Base-by-base conservation (phyloP, 2,329 filamentous ascomycete species). In the Calycina herbarum region DNA sequence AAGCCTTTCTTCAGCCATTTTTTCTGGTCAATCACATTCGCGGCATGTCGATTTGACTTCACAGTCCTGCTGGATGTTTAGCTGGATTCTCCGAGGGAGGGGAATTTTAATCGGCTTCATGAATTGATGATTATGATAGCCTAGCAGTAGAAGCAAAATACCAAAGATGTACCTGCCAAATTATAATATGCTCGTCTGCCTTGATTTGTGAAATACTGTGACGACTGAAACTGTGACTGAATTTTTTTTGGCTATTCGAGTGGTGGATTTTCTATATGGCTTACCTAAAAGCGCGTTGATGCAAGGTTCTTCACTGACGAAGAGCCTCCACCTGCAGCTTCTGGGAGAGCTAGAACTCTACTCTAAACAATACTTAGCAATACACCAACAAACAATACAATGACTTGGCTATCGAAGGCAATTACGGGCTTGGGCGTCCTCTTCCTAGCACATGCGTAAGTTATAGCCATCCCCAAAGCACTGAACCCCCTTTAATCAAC, bases 371-470 rank as follows among this genome's bases (percentile, higher is more conserved):
- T 7, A 27, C 8, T 24, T 24, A 24, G 20, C 48, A 24, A 57
- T 2, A 57, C 56, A 5, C 5, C 27, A n/a, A 33, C 56, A 57
- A 57, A 57, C 56, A 35, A 57, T 13, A 75, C 67, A 61, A 94
- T 95, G 92, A 86, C 88, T 64, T 86, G 90, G 82, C 78, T 91
- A 69, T 90, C 92, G 27, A 89, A 86, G 69, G 78, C 87, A 3
- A 83, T 93, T 67, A 94, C 92, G 67, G 78, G 87, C 66, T 79
- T 94, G 66, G 94, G 94, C 69, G 82, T 94, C 13, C 72, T 96
- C 64, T 85, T 97, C 70, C 85, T 97, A 20, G 87, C 89, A 57
- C 94, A 97, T 79, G 92, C 94, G 94, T 97, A 88, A 79, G 91
- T 63, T 42, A 67, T 65, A 42, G 59, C 5, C 59, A 51, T 15